Evolutionary conservation across 2,329 filamentous ascomycete species (phyloP).

Genomic region (Stemphylium beticola): DNA sequence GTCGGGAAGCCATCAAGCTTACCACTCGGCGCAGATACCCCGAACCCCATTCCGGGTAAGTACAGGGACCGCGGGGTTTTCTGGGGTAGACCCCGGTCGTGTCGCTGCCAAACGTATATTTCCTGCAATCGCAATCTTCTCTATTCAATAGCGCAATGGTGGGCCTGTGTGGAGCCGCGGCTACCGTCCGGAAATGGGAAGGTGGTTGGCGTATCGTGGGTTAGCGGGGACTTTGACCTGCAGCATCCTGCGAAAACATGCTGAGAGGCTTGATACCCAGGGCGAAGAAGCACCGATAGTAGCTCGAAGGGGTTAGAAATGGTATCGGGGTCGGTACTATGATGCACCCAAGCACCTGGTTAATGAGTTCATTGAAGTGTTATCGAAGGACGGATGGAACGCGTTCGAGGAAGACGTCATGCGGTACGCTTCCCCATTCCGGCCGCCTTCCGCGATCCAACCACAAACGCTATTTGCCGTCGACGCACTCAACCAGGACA

Average conservation of each 20-base stretch:
- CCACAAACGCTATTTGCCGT: too few species aligned
- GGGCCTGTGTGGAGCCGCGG: not conserved
- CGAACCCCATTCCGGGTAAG: constrained; percentile 21
- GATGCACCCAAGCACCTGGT: not conserved
- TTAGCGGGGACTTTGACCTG: not conserved
- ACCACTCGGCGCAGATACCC: constrained; percentile 22
- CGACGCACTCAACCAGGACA: too few species aligned
- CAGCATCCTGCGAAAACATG: too few species aligned
- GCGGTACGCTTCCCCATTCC: constrained; percentile 2
- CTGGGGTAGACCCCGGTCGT: constrained; percentile 16
- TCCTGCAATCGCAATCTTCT: constrained; percentile 31
- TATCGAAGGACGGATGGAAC: not conserved
- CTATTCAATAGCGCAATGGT: constrained; percentile 8
- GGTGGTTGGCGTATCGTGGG: constrained; percentile 7
- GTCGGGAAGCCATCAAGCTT: not conserved
- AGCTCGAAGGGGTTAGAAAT: not conserved
- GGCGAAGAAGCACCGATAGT: constrained; percentile 6
- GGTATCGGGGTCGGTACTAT: not conserved
- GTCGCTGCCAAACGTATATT: constrained; percentile 18
- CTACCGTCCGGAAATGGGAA: constrained; percentile 19
- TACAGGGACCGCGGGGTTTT: constrained; percentile 15
- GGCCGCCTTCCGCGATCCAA: not conserved
- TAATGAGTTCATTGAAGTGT: not conserved
- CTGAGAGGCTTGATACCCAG: not conserved
- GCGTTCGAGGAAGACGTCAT: not conserved